Evolutionary conservation across 2,329 filamentous ascomycete genomes (phyloP), one percentile per base, ranked within the genome.

Genomic region (Cladophialophora bantiana): DNA sequence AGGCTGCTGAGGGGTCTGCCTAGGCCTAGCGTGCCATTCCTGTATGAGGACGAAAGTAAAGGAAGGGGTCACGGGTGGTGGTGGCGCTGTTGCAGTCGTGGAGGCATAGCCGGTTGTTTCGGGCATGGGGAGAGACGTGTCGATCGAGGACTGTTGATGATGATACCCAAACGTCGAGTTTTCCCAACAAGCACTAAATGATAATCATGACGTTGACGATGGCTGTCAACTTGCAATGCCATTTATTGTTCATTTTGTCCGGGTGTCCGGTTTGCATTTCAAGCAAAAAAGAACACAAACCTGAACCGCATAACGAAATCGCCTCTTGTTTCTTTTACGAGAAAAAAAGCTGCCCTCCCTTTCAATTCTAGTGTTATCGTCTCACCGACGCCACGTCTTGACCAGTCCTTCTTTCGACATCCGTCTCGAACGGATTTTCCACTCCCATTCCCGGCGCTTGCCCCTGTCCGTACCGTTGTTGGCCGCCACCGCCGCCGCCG

Each of bases 371-470:
- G n/a, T 18, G 45, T 61, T 12, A 61, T 15, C 59, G 10, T 48
- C 52, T 50, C 34, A 36, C 34, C 4, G 58, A 45, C 42, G 42
- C 36, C 31, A 60, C 45, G 15, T 61, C 59, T 20, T 45, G 59
- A 54, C 45, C 31, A 3, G 4, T 4, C 18, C 12, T 13, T 38
- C 45, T 54, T 13, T 50, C 45, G 45, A 48, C 18, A 34, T 61
- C 48, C 10, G 18, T 55, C 32, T 60, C 59, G 7, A 68, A 60
- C 13, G 53, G 20, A 45, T 65, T 48, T 18, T 62, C 55, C 38
- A 65, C 1, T 34, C 20, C 42, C 45, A 20, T 10, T 7, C 35
- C 45, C 7, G 40, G 58, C 15, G 15, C 35, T 40, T n/a, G 32
- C 2, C 57, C 42, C 42, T 26, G 26, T 26, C 26, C 26, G 26